Evolutionary conservation across 2,329 filamentous ascomycete genomes (phyloP).

Genomic region (Calonectria henricotiae): DNA sequence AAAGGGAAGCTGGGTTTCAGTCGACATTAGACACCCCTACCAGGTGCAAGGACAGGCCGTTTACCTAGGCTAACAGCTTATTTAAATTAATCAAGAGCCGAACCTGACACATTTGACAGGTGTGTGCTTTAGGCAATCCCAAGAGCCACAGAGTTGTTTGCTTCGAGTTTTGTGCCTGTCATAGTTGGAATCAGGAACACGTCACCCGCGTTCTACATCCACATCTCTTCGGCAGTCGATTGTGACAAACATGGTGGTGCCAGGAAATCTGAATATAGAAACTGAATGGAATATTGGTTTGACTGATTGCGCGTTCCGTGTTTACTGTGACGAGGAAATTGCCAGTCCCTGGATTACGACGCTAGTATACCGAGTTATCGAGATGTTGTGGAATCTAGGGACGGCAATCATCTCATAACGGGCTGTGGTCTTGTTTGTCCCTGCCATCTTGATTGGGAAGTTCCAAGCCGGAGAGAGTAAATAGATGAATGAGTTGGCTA

Average conservation of each 20-base stretch:
- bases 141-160: background rate
- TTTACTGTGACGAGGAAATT: background rate
- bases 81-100: background rate
- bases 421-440: background rate
- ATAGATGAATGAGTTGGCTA: no score
- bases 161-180: background rate
- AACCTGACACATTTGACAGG: background rate
- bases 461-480: background rate
- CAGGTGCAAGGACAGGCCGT: background rate
- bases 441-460: no score
- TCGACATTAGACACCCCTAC: background rate
- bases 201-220: constrained; percentile 29
- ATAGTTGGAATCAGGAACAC: constrained; percentile 14
- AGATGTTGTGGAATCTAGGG: background rate
- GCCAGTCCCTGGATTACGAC: background rate
- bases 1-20: background rate
- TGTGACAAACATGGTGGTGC: background rate
- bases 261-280: background rate
- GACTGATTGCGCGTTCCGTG: background rate
- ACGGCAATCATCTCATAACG: background rate
- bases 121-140: background rate
- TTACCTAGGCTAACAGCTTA: background rate
- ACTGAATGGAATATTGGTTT: background rate
- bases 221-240: constrained; percentile 32
- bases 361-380: background rate